Evolutionary conservation across 192 early-diverging fungal species (phyloP).

Genomic region (Entomortierella beljakovae): DNA sequence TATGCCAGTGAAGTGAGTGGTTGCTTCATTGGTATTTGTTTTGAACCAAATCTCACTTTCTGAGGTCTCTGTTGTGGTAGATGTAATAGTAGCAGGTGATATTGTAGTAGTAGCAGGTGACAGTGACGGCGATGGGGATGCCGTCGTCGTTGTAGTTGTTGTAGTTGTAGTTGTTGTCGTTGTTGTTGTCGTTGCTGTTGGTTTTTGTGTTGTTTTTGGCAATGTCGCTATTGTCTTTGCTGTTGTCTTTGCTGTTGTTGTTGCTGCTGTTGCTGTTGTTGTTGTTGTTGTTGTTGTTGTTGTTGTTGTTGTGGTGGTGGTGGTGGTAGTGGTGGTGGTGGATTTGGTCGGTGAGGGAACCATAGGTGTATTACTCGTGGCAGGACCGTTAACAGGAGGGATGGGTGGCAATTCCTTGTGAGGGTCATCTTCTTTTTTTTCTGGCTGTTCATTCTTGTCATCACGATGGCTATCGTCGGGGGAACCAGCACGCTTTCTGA

Average conservation of each 20-base stretch:
- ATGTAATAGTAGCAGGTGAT: neutral
- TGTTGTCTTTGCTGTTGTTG: neutral
- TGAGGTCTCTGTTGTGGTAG: too few species aligned
- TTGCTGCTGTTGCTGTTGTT: conserved; percentile 7
- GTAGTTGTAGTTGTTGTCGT: neutral
- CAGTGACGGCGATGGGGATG: neutral
- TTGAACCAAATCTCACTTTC: too few species aligned
- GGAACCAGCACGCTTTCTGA: too few species aligned
- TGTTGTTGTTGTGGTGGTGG: neutral
- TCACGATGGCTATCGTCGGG: too few species aligned
- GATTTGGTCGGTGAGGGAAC: neutral
- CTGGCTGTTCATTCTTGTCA: too few species aligned
- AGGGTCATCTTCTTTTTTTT: too few species aligned
- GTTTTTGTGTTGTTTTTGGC: neutral
- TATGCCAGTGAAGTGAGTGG: too few species aligned
- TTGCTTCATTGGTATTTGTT: too few species aligned
- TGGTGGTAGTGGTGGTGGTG: conserved; percentile 4
- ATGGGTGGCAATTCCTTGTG: neutral
- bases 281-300: neutral
- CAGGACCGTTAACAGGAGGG: neutral
- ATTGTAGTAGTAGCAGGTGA: neutral
- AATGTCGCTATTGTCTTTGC: neutral
- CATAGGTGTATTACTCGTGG: neutral
- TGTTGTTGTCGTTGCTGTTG: neutral
- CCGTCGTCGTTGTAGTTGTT: neutral